Evolutionary conservation across 371 early-diverging fungal genomes (phyloP).

Genomic region (Rhizopus microsporus): DNA sequence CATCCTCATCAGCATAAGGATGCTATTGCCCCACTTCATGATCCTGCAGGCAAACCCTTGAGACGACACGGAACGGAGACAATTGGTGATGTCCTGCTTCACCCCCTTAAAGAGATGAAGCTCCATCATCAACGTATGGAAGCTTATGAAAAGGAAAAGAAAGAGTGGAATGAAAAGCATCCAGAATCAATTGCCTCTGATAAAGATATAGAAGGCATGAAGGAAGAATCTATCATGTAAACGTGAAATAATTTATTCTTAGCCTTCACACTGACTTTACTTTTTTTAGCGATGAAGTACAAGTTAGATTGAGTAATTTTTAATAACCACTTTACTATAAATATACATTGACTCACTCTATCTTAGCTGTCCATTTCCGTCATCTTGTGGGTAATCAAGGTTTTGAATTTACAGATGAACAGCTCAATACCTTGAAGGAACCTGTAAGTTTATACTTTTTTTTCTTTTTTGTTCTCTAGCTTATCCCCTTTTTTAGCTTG

Average conservation of each 20-base stretch:
- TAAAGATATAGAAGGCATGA: not conserved
- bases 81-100: slow-evolving; percentile 44
- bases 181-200: slow-evolving; percentile 23
- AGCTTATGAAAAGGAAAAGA: slow-evolving; percentile 37
- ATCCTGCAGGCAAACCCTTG: slow-evolving; percentile 37
- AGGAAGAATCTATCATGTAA: slow-evolving; percentile 16
- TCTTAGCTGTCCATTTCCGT: slow-evolving; percentile 43
- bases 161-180: slow-evolving; percentile 37
- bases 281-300: slow-evolving; percentile 15
- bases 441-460: slow-evolving; percentile 31
- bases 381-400: slow-evolving; percentile 45
- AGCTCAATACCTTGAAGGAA: slow-evolving; percentile 22
- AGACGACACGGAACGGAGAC: slow-evolving; percentile 43
- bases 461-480: not conserved
- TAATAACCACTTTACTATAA: not conserved
- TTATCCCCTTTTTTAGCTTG: slow-evolving; percentile 26
- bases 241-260: slow-evolving; percentile 3
- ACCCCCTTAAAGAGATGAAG: slow-evolving; percentile 40
- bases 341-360: not conserved
- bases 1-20: not conserved
- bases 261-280: not conserved
- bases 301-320: slow-evolving; percentile 15
- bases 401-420: slow-evolving; percentile 35
- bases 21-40: slow-evolving; percentile 25
- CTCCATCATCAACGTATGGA: slow-evolving; percentile 37